A percentile compares a stretch with the other conserved stretches of the same genome.
Conservation (phyloP, 2,329 filamentous ascomycete genomes). For the Colletotrichum gloeosporioides region DNA sequence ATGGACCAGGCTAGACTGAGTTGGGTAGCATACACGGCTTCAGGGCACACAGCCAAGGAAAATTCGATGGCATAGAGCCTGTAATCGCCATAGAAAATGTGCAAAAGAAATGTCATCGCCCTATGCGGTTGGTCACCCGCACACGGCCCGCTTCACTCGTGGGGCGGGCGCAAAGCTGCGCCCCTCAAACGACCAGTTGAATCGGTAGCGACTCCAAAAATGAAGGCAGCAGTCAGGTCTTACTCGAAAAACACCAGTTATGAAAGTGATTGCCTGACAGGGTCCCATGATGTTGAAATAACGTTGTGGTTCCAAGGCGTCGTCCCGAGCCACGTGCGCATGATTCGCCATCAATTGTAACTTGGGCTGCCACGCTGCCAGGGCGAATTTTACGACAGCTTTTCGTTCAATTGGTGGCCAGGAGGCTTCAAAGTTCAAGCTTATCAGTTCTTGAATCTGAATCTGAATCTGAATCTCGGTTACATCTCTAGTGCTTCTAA, state of each 20-base stretch:
- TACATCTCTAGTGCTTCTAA: no score
- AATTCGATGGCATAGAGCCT: neutral
- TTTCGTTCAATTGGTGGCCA: neutral
- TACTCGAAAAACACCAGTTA: neutral
- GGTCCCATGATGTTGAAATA: neutral
- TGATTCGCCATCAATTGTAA: neutral
- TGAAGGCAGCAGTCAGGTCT: neutral
- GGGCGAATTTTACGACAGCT: neutral
- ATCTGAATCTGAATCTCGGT: neutral
- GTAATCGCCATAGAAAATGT: neutral
- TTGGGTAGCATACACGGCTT: neutral
- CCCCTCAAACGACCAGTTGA: neutral
- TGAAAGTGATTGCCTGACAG: neutral
- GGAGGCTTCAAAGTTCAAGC: neutral
- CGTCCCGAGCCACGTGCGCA: neutral
- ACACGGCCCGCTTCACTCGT: neutral
- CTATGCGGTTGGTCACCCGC: neutral
- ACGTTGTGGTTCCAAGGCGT: neutral
- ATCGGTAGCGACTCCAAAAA: neutral
- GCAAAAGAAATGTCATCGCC: neutral
- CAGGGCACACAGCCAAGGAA: neutral
- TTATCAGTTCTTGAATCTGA: rapidly evolving
- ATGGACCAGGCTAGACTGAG: neutral
- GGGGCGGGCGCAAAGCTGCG: neutral
- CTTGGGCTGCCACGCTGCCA: neutral